Evolutionary conservation across 371 early-diverging fungal genomes (phyloP), one percentile per base, ranked within the genome.

Genomic region (Fennellomyces sp.): DNA sequence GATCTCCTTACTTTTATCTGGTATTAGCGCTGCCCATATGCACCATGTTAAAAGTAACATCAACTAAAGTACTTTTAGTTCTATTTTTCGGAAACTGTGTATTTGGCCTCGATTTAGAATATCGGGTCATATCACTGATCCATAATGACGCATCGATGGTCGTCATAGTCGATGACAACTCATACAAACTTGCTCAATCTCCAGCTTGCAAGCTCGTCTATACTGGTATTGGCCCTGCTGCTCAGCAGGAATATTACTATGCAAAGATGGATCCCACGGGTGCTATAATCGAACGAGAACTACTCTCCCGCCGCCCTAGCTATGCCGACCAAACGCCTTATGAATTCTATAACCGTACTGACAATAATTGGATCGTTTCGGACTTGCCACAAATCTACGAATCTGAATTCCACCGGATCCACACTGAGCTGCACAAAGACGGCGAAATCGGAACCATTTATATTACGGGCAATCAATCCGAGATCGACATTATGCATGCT

Each of bases 381-480:
- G 21, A 27, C 17, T 21, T 63, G 8, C 64, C 64, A 2, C 42
- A 11, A 35, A 6, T 63, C 7, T 38, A 58, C 7, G 39, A 59
- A 13, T 27, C 39, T 3, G 31, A 59, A 21, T 47, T 67, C 25
- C 15, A 67, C 15, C 68, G 63, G 1, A 56, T 67, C 11, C n/a
- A 38, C 10, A 29, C 63, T 8, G 21, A 63, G 8, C 33, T 67
- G 13, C 68, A 67, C 33, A 31, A 27, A 7, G 47, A 49, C 36
- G 60, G 63, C 2, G 56, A 67, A 36, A 63, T 67, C 23, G 51
- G 58, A 10, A 63, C 63, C 23, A 55, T 63, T 1, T 35, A 67
- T 42, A 41, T 67, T 36, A 21, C 30, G 7, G 67, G 50, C 17
- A 29, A 63, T 15, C 60, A 58, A 19, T 15, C 23, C 4, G 45